Conservation (phyloP, 345 rosid species). For the Aquilaria sinensis region DNA sequence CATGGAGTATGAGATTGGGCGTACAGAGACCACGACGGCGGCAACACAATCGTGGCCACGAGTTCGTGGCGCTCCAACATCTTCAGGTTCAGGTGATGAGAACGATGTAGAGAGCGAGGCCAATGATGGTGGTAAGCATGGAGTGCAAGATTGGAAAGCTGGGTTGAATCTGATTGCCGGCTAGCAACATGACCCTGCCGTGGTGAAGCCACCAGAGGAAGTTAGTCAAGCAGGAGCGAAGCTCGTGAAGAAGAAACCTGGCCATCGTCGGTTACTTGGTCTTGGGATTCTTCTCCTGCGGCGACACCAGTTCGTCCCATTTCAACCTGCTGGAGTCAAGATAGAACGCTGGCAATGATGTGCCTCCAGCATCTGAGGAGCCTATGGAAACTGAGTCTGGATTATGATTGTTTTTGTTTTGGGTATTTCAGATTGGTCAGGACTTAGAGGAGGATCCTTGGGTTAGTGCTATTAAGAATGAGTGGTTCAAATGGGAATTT, state of each 20-base stretch:
- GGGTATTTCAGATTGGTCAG: conserved; percentile 46
- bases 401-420: neutral
- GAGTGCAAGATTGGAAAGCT: too few relatives aligned
- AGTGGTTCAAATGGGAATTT: conserved; percentile 47
- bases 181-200: too few relatives aligned
- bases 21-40: too few relatives aligned
- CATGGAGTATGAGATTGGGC: too few relatives aligned
- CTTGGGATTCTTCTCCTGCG: conserved; percentile 41
- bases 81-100: too few relatives aligned
- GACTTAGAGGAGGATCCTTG: conserved; percentile 80
- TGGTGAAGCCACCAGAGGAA: neutral
- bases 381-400: neutral
- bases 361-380: neutral
- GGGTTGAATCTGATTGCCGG: too few relatives aligned
- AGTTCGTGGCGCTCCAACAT: too few relatives aligned
- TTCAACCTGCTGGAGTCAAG: conserved; percentile 60
- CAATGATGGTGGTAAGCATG: too few relatives aligned
- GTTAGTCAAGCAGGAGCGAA: conserved; percentile 13
- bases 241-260: conserved; percentile 37
- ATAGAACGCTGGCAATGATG: neutral
- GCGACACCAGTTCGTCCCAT: conserved; percentile 77
- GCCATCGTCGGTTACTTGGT: conserved; percentile 12
- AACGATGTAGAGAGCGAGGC: too few relatives aligned
- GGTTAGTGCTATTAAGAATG: conserved; percentile 60
- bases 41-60: too few relatives aligned